Evolutionary conservation across 345 rosid genomes (phyloP).

Genomic region (Lepidium aucheri): DNA sequence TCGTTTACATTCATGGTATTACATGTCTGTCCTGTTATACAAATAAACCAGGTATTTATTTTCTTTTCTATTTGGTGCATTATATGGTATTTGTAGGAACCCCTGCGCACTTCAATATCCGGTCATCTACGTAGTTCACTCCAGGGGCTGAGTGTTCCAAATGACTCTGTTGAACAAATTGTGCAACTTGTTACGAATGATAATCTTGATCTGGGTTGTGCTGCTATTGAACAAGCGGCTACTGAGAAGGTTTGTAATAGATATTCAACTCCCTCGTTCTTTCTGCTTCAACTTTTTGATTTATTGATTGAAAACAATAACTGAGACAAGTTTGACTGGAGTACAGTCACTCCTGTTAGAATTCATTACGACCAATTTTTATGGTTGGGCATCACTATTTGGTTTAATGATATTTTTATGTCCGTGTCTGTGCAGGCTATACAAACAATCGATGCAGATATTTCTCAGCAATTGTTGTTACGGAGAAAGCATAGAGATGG

Average conservation of each 20-base stretch:
- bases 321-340: background rate
- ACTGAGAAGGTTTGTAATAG: slow-evolving; percentile 68
- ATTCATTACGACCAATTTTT: background rate
- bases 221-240: slow-evolving; percentile 93
- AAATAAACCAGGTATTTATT: background rate
- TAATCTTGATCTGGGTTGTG: slow-evolving; percentile 99
- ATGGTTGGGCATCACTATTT: background rate
- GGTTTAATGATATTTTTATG: background rate
- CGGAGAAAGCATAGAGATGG: slow-evolving; percentile 91
- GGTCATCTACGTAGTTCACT: slow-evolving; percentile 71
- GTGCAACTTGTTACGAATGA: slow-evolving; percentile 96
- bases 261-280: background rate
- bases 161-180: slow-evolving; percentile 78
- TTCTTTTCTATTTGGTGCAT: background rate
- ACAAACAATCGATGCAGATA: slow-evolving; percentile 87
- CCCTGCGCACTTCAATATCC: slow-evolving; percentile 81
- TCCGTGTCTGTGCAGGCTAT: slow-evolving; percentile 47
- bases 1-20: slow-evolving; percentile 1
- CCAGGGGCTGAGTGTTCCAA: slow-evolving; percentile 55
- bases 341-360: background rate
- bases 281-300: background rate
- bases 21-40: background rate
- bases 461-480: slow-evolving; percentile 61
- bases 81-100: slow-evolving; percentile 54
- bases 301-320: background rate